These are phyloP conservation scores for Phyllosticta ampelicida DNA, from an alignment of 2,329 filamentous ascomycete species.

Conservation along the genomic window DNA sequence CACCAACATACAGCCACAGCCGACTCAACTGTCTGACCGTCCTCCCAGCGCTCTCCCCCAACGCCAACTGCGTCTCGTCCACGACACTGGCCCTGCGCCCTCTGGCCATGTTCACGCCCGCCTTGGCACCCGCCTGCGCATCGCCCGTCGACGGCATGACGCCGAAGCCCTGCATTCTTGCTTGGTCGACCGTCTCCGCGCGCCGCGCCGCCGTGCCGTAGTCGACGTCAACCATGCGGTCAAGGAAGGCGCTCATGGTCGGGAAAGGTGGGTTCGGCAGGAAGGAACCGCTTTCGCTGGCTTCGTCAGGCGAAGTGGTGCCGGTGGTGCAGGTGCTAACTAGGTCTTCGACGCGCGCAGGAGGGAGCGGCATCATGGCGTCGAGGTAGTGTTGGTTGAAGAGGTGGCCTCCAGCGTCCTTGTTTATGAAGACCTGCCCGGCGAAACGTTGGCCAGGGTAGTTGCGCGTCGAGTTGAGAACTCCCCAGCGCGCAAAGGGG, in stretches of 20 bases:
- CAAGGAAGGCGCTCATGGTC: slow-evolving; percentile 5
- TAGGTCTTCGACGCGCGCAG: neutral
- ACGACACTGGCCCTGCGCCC: neutral
- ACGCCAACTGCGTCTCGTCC: neutral
- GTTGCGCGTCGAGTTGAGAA: slow-evolving; percentile 52
- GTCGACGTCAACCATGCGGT: slow-evolving; percentile 10
- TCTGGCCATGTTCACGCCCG: neutral
- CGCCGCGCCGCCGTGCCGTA: slow-evolving; percentile 6
- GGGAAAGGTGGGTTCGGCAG: neutral
- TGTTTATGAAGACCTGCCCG: slow-evolving; percentile 35
- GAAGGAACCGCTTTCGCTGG: neutral
- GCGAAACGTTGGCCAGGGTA: slow-evolving; percentile 30
- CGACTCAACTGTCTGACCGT: slow-evolving; percentile 12
- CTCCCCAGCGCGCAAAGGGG: slow-evolving; percentile 60
- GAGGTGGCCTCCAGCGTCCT: slow-evolving; percentile 28
- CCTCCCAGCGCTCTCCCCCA: slow-evolving; percentile 1
- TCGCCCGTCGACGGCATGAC: neutral
- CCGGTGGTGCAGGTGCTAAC: neutral
- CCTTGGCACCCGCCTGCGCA: neutral
- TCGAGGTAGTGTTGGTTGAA: slow-evolving; percentile 37
- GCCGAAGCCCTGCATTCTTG: neutral
- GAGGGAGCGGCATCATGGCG: slow-evolving; percentile 28
- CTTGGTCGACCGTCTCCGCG: neutral
- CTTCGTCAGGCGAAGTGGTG: neutral
- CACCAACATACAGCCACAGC: slow-evolving; percentile 12